Base-by-base conservation (phyloP, 352 stramenopile genomes). In the Saprolegnia parasitica region DNA sequence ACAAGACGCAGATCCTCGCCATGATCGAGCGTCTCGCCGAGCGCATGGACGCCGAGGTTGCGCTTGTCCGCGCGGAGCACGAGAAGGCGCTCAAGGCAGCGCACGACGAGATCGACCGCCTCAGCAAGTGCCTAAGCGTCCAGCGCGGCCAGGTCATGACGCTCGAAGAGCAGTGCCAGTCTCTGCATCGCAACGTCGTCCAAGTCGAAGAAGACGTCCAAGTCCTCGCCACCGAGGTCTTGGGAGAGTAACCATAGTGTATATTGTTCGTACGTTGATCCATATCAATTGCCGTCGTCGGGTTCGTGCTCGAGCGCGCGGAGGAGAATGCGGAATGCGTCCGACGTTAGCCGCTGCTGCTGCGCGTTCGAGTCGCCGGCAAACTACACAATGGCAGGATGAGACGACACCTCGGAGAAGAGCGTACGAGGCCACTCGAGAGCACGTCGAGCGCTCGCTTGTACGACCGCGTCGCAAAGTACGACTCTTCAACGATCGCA, bases 401-500 rank as follows among this genome's bases (percentile, higher is more conserved):
- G 8, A 16, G 23, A 16, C 23, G 32, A 58, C 23, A 16, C 8
- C 8, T 8, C 23, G 23, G n/a, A n/a, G 29, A 35, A 24, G 9
- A 5, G 23, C n/a, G 32, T 56, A 56, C 37, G 10, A 67, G n/a
- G 23, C 20, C 10, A 24, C 61, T n/a, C 23, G 39, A 37, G 63
- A 93, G 74, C 26, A 86, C 66, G 56, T 81, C 83, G 20, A 93
- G 74, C 60, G 81, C 77, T n/a, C 83, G 78, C 1, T 81, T 74
- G 32, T 76, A 85, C 24, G 80, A 80, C 52, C 87, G 79, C 35
- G 85, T 92, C n/a, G 87, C 86, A 65, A 97, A 97, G 78, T 95
- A 97, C 29, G 89, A 85, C 56, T 97, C 88, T 56, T 97, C 90
- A 49, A 96, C 84, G 60, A 97, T 93, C 16, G 88, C 88, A 35